A percentile compares a stretch with the other conserved stretches of the same genome.
Evolutionary conservation across 1,139 yeast species (phyloP).

Genomic region (Suhomyces bolitotheri): DNA sequence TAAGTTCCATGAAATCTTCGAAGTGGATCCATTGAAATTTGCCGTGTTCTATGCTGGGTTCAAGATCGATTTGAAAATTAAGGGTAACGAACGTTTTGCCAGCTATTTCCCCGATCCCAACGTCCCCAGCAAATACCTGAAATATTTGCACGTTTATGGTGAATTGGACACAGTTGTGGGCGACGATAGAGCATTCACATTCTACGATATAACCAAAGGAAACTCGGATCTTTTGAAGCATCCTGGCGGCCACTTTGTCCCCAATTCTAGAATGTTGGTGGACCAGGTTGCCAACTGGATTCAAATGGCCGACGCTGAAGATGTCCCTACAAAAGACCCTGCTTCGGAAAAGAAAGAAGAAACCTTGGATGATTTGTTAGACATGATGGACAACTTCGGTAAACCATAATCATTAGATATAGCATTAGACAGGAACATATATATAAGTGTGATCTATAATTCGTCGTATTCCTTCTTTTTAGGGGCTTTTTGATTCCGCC

Average conservation of each 20-base stretch:
- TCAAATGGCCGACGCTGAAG: slow-evolving; percentile 10
- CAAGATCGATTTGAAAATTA: slow-evolving; percentile 50
- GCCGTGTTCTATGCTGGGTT: slow-evolving; percentile 80
- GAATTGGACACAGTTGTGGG: slow-evolving; percentile 86
- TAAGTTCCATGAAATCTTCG: slow-evolving; percentile 32
- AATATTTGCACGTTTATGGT: slow-evolving; percentile 74
- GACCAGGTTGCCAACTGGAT: slow-evolving; percentile 63
- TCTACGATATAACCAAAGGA: slow-evolving; percentile 55
- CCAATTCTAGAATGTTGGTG: slow-evolving; percentile 63
- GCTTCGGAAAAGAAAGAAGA: slow-evolving; percentile 17
- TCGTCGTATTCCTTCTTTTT: slow-evolving; percentile 35
- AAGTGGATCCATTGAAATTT: slow-evolving; percentile 53
- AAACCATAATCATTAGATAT: slow-evolving; percentile 3
- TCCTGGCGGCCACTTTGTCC: slow-evolving; percentile 88
- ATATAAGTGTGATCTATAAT: slow-evolving; percentile 20
- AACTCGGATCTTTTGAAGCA: slow-evolving; percentile 57
- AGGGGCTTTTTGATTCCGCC: slow-evolving; percentile 30
- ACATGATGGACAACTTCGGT: slow-evolving; percentile 39
- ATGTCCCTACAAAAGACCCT: too few species aligned
- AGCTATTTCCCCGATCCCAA: slow-evolving; percentile 30
- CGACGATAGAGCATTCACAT: slow-evolving; percentile 62
- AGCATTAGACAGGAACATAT: not conserved
- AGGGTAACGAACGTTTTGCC: slow-evolving; percentile 29
- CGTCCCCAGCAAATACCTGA: slow-evolving; percentile 22
- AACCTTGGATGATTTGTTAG: slow-evolving; percentile 35